phyloP scores from a whole-genome alignment of 441 rosid genomes.

The Populus hybrid region DNA sequence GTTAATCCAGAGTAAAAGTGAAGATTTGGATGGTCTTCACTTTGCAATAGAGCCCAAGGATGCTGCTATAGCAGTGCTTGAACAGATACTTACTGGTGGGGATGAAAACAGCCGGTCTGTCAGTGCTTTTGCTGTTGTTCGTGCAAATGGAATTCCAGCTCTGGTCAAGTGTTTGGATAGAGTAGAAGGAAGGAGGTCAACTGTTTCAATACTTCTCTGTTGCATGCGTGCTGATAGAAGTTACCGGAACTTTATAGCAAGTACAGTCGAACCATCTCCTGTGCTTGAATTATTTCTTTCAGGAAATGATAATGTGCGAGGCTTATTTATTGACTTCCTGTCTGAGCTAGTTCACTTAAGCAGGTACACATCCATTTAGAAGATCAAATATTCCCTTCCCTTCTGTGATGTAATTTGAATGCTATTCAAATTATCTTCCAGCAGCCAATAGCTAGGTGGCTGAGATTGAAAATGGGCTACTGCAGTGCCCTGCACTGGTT shows the following conservation, averaged over 20 bases:
- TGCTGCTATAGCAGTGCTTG: conserved; percentile 55
- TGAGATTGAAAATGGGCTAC: too few species aligned
- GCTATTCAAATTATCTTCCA: too few species aligned
- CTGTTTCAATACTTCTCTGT: conserved; percentile 44
- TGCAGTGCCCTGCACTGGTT: too few species aligned
- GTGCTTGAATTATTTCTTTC: conserved; percentile 58
- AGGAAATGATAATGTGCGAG: conserved; percentile 48
- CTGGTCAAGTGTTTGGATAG: conserved; percentile 47
- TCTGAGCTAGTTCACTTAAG: conserved; percentile 48
- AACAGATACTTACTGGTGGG: conserved; percentile 53
- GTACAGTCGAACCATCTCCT: conserved; percentile 36
- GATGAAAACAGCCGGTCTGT: conserved; percentile 39
- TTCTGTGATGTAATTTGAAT: too few species aligned
- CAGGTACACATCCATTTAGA: conserved; percentile 34
- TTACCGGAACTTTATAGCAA: conserved; percentile 45
- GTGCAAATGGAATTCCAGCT: conserved; percentile 48
- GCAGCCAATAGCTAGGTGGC: too few species aligned
- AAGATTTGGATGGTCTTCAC: conserved; percentile 38
- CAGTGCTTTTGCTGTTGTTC: conserved; percentile 44
- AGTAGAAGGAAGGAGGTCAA: conserved; percentile 41
- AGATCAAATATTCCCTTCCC: too few species aligned
- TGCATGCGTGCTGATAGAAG: conserved; percentile 59
- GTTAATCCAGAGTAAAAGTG: conserved; percentile 34
- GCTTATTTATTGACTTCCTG: conserved; percentile 53
- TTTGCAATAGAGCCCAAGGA: conserved; percentile 50